These are phyloP conservation scores for Coniochaeta hoffmannii DNA, from an alignment of 2,329 filamentous ascomycete genomes.

Conservation along the genomic window DNA sequence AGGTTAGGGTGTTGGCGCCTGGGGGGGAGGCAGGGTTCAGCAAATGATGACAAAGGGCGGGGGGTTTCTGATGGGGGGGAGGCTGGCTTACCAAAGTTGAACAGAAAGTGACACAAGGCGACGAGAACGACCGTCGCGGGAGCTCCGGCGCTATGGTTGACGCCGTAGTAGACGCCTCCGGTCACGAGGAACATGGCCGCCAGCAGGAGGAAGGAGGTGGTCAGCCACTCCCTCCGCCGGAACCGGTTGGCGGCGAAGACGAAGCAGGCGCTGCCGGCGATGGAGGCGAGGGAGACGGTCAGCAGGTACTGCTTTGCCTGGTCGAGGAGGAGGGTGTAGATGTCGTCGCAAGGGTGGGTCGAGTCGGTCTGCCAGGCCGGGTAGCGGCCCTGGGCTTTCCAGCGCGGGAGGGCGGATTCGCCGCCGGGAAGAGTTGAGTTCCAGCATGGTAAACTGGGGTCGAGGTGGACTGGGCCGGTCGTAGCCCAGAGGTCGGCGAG, in stretches of 20 bases:
- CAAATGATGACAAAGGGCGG: not conserved
- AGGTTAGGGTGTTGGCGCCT: constrained; percentile 56
- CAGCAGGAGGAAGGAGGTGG: constrained; percentile 37
- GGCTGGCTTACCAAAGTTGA: constrained; percentile 44
- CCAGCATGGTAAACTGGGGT: constrained; percentile 36
- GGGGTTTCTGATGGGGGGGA: not conserved
- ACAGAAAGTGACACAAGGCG: constrained; percentile 45
- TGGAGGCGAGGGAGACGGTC: constrained; percentile 43
- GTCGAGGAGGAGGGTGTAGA: constrained; percentile 43
- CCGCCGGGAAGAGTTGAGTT: constrained; percentile 34
- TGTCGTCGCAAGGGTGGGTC: constrained; percentile 40
- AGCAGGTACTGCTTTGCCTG: constrained; percentile 46
- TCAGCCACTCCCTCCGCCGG: constrained; percentile 41
- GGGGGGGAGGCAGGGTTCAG: too few species aligned
- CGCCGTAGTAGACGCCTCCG: constrained; percentile 41
- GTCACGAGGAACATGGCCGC: constrained; percentile 40
- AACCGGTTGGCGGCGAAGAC: constrained; percentile 39
- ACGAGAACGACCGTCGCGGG: constrained; percentile 42
- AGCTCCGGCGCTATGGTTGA: constrained; percentile 31
- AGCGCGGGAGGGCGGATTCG: constrained; percentile 34
- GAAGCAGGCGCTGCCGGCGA: constrained; percentile 41
- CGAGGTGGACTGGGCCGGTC: constrained; percentile 21
- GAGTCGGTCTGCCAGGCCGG: constrained; percentile 43
- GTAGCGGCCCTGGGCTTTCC: constrained; percentile 27
- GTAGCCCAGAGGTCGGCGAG: constrained; percentile 36